Evolutionary conservation across 1,139 yeast genomes (phyloP).

Genomic region (Zygosaccharomyces pseudobailii): DNA sequence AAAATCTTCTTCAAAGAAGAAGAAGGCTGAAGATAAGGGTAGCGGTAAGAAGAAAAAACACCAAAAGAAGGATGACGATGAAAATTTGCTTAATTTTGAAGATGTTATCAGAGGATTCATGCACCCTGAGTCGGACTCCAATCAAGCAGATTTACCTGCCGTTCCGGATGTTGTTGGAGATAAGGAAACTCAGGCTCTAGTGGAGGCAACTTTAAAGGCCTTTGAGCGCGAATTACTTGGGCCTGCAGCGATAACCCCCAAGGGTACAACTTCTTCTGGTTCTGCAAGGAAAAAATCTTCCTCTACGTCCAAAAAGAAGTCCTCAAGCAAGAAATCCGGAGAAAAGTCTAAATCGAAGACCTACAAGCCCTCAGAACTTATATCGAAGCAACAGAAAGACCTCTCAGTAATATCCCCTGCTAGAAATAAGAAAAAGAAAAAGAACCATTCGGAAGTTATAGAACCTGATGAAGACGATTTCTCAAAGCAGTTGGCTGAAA

Average conservation of each 20-base stretch:
- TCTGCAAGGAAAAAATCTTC: slow-evolving; percentile 13
- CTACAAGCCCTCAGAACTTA: not conserved
- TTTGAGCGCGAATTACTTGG: slow-evolving; percentile 31
- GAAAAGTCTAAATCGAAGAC: not conserved
- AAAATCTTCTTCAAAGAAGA: slow-evolving; percentile 16
- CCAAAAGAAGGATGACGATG: slow-evolving; percentile 9
- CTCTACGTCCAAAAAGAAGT: slow-evolving; percentile 7
- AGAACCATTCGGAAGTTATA: slow-evolving; percentile 10
- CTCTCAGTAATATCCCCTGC: not conserved
- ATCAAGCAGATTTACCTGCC: slow-evolving; percentile 1
- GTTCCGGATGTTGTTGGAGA: slow-evolving; percentile 17
- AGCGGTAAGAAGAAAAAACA: slow-evolving; percentile 10
- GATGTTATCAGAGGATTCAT: slow-evolving; percentile 32
- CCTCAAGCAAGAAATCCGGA: slow-evolving; percentile 8
- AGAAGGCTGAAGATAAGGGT: slow-evolving; percentile 14
- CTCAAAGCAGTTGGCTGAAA: slow-evolving; percentile 32
- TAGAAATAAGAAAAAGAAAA: slow-evolving; percentile 21
- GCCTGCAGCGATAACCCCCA: slow-evolving; percentile 9
- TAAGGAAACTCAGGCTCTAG: slow-evolving; percentile 32
- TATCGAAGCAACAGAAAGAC: not conserved
- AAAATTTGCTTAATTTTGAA: slow-evolving; percentile 25
- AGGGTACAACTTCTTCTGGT: slow-evolving; percentile 5
- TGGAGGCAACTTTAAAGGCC: slow-evolving; percentile 33
- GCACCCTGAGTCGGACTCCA: slow-evolving; percentile 18
- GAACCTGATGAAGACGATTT: slow-evolving; percentile 28